These are phyloP conservation scores for Saksenaea vasiformis DNA, from an alignment of 371 early-diverging fungal genomes.

Conservation along the genomic window DNA sequence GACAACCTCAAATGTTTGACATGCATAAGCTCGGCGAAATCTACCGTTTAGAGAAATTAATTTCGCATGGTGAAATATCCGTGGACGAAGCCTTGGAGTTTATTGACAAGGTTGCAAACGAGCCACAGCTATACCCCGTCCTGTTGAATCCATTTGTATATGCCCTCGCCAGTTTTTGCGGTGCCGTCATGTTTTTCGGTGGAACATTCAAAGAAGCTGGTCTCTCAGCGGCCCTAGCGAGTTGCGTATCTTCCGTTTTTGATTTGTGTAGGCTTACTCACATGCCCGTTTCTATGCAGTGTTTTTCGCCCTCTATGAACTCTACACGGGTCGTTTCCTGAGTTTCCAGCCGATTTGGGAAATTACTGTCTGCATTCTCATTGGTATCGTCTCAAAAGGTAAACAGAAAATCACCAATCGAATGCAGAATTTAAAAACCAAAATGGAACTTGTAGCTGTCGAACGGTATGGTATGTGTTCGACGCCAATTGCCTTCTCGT, in stretches of 20 bases:
- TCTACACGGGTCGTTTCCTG: conserved; percentile 16
- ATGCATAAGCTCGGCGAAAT: conserved; percentile 65
- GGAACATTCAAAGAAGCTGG: conserved; percentile 44
- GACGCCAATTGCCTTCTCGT: conserved; percentile 48
- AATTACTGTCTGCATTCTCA: conserved; percentile 22
- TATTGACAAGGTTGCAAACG: conserved; percentile 36
- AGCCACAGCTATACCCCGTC: conserved; percentile 42
- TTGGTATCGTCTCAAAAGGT: conserved; percentile 21
- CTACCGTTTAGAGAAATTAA: conserved; percentile 52
- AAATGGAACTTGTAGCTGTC: conserved; percentile 14
- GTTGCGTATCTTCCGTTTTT: conserved; percentile 19
- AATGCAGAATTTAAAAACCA: background rate
- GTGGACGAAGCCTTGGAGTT: conserved; percentile 57
- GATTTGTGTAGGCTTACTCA: no score
- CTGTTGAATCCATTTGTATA: conserved; percentile 54
- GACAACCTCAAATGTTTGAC: conserved; percentile 58
- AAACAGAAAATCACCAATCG: background rate
- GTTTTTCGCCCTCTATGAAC: conserved; percentile 25
- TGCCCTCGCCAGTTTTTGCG: conserved; percentile 52
- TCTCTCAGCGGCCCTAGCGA: conserved; percentile 37
- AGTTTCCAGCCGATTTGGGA: conserved; percentile 26
- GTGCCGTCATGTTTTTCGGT: conserved; percentile 47
- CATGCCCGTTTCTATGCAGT: conserved; percentile 9
- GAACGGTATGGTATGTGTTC: conserved; percentile 43
- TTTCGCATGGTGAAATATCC: conserved; percentile 47